Evolutionary conservation across 768 basidiomycete genomes (phyloP).

Genomic region (Hydnomerulius pinastri): DNA sequence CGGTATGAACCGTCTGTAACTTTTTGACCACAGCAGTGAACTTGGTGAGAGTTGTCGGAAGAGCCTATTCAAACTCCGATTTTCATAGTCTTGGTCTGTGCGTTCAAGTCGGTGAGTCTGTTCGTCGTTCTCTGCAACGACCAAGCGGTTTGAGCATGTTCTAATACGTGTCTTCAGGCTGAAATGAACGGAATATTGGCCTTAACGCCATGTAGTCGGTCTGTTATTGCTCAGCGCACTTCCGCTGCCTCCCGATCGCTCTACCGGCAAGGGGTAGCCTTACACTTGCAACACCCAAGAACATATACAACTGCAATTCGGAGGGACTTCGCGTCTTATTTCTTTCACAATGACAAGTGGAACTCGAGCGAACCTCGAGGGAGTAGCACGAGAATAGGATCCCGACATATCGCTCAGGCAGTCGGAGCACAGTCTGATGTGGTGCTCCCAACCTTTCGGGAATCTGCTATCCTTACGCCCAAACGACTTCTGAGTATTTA

Average conservation of each 20-base stretch:
- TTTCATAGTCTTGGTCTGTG: constrained; percentile 10
- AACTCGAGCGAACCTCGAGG: constrained; percentile 1
- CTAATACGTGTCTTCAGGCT: constrained; percentile 2
- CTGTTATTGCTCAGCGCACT: constrained; percentile 10
- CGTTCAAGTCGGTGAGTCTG: constrained; percentile 5
- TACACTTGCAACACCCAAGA: constrained; percentile 1
- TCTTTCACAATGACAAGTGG: constrained; percentile 67
- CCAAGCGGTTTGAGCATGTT: background rate
- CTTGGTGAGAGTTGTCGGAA: constrained; percentile 8
- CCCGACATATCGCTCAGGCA: constrained; percentile 15
- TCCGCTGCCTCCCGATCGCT: constrained; percentile 8
- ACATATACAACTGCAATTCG: constrained; percentile 18
- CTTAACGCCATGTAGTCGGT: constrained; percentile 13
- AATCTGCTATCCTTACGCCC: constrained; percentile 47
- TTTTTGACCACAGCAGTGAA: constrained; percentile 13
- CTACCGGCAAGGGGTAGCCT: background rate
- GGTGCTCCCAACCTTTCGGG: constrained; percentile 33
- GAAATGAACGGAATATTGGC: constrained; percentile 19
- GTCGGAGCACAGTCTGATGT: constrained; percentile 12
- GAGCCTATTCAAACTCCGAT: constrained; percentile 34
- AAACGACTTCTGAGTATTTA: constrained; percentile 65
- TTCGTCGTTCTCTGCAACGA: constrained; percentile 7
- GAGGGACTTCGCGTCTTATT: constrained; percentile 51
- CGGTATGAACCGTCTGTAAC: too few relatives aligned
- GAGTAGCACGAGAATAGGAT: background rate